Conservation (phyloP, 495 filamentous ascomycete species). For the Usnea hakonensis region DNA sequence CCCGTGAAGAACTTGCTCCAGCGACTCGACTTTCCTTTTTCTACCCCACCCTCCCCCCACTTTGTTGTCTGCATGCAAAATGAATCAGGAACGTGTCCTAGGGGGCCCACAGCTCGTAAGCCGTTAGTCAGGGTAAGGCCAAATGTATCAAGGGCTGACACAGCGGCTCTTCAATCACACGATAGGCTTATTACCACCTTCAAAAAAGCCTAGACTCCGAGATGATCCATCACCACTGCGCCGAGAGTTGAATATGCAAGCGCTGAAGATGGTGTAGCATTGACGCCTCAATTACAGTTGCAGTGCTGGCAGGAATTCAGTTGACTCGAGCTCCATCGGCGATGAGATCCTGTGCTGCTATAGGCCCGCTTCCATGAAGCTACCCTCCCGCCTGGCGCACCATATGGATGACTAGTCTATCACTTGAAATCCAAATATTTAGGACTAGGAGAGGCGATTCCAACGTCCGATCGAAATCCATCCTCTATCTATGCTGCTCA, state of each 20-base stretch:
- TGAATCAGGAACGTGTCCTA: neutral
- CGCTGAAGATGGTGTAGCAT: neutral
- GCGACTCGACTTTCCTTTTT: neutral
- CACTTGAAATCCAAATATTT: neutral
- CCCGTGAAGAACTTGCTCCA: neutral
- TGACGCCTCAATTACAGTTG: constrained; percentile 14
- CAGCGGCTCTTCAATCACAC: constrained; percentile 2
- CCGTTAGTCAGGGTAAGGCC: neutral
- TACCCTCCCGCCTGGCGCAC: constrained; percentile 20
- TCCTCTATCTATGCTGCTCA: neutral
- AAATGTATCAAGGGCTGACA: neutral
- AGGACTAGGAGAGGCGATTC: neutral
- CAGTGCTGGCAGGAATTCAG: neutral
- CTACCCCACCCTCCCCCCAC: too few relatives aligned
- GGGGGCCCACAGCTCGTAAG: constrained; percentile 4
- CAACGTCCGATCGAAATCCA: neutral
- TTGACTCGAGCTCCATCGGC: neutral
- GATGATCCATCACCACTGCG: neutral
- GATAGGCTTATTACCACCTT: neutral
- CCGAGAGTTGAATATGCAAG: neutral
- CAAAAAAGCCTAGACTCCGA: neutral
- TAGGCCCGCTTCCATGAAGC: constrained; percentile 26
- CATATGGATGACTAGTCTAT: neutral
- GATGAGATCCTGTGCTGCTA: constrained; percentile 9
- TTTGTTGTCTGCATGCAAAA: neutral